Evolutionary conservation across 306 rosid species (phyloP).

Genomic region (Pyrus pyrifolia): DNA sequence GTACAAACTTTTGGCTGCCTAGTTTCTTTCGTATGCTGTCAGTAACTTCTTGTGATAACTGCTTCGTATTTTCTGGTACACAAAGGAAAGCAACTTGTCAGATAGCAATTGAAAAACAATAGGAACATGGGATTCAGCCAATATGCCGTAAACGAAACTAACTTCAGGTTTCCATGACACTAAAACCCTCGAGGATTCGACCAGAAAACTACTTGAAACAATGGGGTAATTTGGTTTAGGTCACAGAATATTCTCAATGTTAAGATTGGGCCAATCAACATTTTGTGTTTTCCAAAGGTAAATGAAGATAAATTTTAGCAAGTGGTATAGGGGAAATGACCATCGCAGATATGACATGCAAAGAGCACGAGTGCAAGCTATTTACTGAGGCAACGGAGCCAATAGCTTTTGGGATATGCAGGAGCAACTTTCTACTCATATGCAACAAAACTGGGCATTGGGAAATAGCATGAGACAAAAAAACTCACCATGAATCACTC

Average conservation of each 20-base stretch:
- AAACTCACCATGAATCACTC: constrained; percentile 53
- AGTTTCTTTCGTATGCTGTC: constrained; percentile 34
- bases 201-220: not conserved
- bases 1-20: constrained; percentile 51
- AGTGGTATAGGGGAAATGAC: not conserved
- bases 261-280: no score
- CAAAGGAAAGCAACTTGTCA: constrained; percentile 4
- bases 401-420: not conserved
- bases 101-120: not conserved
- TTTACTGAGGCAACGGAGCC: not conserved
- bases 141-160: not conserved
- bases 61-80: constrained; percentile 48
- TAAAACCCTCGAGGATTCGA: not conserved
- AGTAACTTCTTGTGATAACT: constrained; percentile 53
- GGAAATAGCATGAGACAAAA: not conserved
- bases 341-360: not conserved
- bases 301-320: no score
- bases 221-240: no score
- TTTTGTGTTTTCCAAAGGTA: no score
- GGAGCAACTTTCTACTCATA: not conserved
- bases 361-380: not conserved
- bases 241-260: no score
- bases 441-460: not conserved
- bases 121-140: no score
- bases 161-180: not conserved